A percentile compares a stretch with the other conserved stretches of the same genome.
Conservation (phyloP, 192 early-diverging fungal species). For the Backusella tuberculispora region DNA sequence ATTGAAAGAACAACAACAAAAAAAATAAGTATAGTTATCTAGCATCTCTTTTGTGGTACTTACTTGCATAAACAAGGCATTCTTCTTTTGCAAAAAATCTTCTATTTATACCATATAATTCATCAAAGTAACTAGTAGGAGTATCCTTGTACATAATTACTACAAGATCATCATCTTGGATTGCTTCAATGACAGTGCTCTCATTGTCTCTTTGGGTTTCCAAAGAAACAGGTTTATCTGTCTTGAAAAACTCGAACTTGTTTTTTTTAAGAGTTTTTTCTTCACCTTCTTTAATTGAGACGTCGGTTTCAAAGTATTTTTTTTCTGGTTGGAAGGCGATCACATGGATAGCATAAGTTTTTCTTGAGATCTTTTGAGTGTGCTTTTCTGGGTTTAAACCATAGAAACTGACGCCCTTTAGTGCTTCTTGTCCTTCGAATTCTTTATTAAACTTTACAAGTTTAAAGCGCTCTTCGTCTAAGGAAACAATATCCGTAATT, state of each 20-base stretch:
- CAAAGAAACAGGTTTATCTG: neutral
- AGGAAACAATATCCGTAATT: neutral
- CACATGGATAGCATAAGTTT: neutral
- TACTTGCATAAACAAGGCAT: slow-evolving; percentile 20
- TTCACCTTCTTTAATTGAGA: neutral
- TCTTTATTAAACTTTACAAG: neutral
- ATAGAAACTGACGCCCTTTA: neutral
- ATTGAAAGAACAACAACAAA: neutral
- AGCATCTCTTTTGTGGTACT: neutral
- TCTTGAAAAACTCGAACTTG: neutral
- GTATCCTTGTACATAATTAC: neutral
- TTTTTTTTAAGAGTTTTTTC: neutral
- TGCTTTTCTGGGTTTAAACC: neutral
- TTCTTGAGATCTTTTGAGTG: slow-evolving; percentile 14
- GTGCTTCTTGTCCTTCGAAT: neutral
- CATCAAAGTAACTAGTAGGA: neutral
- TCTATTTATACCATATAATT: slow-evolving; percentile 15
- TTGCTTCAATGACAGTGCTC: neutral
- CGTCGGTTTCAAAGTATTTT: neutral
- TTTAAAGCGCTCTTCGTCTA: neutral
- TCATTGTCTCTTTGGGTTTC: neutral
- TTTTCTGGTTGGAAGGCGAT: neutral
- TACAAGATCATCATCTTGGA: neutral
- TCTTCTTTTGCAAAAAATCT: slow-evolving; percentile 18
- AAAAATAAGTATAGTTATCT: neutral